These are phyloP conservation scores for Globisporangium cylindrosporum DNA, from an alignment of 352 stramenopile genomes.

Conservation along the genomic window DNA sequence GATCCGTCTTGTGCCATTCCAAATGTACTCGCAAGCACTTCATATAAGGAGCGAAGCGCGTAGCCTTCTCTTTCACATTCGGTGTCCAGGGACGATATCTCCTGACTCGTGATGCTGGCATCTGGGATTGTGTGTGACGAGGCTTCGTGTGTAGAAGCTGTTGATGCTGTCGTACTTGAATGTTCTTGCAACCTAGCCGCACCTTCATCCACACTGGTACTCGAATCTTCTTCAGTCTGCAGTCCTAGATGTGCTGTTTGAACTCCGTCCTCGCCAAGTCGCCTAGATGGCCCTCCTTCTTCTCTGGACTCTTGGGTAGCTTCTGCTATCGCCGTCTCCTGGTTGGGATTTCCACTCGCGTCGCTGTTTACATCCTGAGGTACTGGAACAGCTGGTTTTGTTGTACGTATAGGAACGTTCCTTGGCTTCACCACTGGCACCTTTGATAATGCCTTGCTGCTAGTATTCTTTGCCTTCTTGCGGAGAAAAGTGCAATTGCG, in stretches of 20 bases:
- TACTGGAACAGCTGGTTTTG: not conserved
- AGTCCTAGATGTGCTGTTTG: not conserved
- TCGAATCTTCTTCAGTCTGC: not conserved
- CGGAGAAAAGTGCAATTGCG: slow-evolving; percentile 74
- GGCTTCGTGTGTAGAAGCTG: not conserved
- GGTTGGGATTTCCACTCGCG: not conserved
- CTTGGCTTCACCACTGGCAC: not conserved
- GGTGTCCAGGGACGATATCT: not conserved
- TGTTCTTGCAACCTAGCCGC: not conserved
- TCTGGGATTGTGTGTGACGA: too few species aligned
- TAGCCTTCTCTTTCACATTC: slow-evolving; percentile 16
- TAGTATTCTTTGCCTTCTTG: slow-evolving; percentile 18
- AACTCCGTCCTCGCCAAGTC: not conserved
- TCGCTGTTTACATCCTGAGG: not conserved
- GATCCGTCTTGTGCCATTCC: slow-evolving; percentile 18
- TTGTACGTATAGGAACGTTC: not conserved
- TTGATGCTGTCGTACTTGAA: not conserved
- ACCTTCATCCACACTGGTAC: not conserved
- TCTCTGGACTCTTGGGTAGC: not conserved
- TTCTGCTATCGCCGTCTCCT: not conserved
- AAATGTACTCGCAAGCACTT: slow-evolving; percentile 33
- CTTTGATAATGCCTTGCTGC: not conserved
- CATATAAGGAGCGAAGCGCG: slow-evolving; percentile 27
- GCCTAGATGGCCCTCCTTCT: not conserved
- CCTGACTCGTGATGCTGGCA: not conserved